phyloP scores from a whole-genome alignment of 768 basidiomycete genomes.

The Tulasnella sp. region DNA sequence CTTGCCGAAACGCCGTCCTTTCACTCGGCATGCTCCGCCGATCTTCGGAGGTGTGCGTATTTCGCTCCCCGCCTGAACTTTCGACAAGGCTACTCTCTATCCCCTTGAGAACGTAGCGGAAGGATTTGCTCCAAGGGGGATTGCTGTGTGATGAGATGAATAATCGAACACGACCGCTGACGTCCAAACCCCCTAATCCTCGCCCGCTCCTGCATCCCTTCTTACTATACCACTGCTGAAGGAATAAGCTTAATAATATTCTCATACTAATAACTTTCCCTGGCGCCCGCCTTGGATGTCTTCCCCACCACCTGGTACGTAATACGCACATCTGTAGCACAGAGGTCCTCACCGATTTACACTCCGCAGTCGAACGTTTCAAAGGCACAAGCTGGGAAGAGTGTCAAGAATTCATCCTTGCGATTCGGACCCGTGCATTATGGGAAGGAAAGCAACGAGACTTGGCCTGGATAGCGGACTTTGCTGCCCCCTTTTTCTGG shows the following conservation, averaged over 20 bases:
- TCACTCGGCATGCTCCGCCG: no score
- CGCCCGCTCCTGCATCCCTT: background rate
- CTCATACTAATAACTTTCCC: background rate
- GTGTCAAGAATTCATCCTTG: background rate
- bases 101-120: no score
- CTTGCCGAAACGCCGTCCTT: no score
- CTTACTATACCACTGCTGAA: background rate
- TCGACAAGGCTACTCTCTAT: no score
- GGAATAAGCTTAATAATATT: background rate
- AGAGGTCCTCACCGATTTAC: background rate
- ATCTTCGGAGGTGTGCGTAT: no score
- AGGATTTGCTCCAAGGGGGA: background rate
- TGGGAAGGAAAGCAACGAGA: background rate
- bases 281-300: background rate
- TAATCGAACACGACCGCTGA: no score
- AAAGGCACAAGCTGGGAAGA: background rate
- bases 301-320: background rate
- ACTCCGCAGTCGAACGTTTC: background rate
- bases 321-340: no score
- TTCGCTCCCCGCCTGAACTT: no score
- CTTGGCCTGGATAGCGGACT: background rate
- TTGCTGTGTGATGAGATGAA: background rate
- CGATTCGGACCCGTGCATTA: background rate
- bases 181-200: background rate
- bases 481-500: background rate